Evolutionary conservation across 2,329 filamentous ascomycete genomes (phyloP), one percentile per base, ranked within the genome.

Genomic region (Alternaria angustiovoidea): DNA sequence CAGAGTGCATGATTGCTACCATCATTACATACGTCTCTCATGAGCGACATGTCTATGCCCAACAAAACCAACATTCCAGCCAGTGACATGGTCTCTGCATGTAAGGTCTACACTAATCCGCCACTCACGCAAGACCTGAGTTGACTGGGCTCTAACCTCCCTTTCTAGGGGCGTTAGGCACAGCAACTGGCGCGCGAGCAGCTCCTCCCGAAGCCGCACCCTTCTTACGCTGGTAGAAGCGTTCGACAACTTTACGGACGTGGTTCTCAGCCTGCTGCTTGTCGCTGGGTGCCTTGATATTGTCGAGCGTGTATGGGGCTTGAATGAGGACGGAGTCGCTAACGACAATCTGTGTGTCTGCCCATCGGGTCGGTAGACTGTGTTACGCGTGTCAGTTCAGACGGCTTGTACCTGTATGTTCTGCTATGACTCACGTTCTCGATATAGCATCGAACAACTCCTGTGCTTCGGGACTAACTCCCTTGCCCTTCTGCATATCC

Each of bases 401-500:
- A n/a, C 18, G 8, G 5, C 11, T 2, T 46, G 8, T n/a, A 9
- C 5, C 5, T 26, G 18, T 24, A 20, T 18, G 8, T 2, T 38
- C 22, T 41, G 26, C 20, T 26, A 8, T 16, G 22, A 74, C 81
- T 63, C 71, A 88, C 75, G 86, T 87, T 67, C 86, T 83, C 62
- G 82, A 84, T 54, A 90, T 82, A 11, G 84, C 82, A 78, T 89
- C 87, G 67, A 87, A 90, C 16, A 90, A 79, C 54, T 88, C 87
- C 75, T 90, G 88, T 26, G 84, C 87, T 64, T 88, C 87, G 38
- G 80, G 82, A 38, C 81, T 86, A 7, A 89, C 87, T 9, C 86
- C 87, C 75, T 86, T 88, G 55, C 87, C 87, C 59, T 83, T 81
- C 55, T 84, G 82, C n/a, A 82, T 80, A 65, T 88, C 86, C 62